phyloP scores from a whole-genome alignment of 768 basidiomycete genomes.

The Naematelia aurantialba region DNA sequence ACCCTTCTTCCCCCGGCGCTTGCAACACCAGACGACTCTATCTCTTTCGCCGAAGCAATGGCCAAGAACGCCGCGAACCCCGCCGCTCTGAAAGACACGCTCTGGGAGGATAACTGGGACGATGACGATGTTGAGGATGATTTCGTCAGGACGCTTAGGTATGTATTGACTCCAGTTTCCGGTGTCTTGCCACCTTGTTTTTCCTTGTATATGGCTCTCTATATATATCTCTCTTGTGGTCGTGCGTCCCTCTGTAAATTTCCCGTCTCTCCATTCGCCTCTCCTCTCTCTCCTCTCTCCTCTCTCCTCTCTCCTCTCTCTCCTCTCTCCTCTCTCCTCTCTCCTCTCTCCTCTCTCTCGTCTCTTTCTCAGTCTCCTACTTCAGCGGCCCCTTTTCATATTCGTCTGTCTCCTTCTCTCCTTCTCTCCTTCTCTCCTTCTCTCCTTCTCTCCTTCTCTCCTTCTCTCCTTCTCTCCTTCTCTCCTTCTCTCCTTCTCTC shows the following conservation, averaged over 20 bases:
- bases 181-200: slow-evolving; percentile 16
- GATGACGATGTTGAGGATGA: slow-evolving; percentile 98
- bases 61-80: not conserved
- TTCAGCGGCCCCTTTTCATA: not conserved
- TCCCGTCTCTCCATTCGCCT: not conserved
- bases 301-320: no score
- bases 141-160: slow-evolving; percentile 93
- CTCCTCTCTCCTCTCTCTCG: no score
- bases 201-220: not conserved
- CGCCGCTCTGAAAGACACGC: slow-evolving; percentile 59
- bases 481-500: no score
- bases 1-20: not conserved
- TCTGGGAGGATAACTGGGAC: slow-evolving; percentile 99
- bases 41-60: not conserved
- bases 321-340: no score
- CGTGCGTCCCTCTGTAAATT: no score
- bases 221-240: no score
- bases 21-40: not conserved
- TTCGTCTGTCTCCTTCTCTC: not conserved
- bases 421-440: not conserved
- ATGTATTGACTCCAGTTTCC: no score
- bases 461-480: not conserved
- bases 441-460: not conserved
- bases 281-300: no score
- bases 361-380: not conserved